A percentile compares a stretch with the other conserved stretches of the same genome.
Conservation (phyloP, 352 stramenopile species). For the Phytopythium sindhum region DNA sequence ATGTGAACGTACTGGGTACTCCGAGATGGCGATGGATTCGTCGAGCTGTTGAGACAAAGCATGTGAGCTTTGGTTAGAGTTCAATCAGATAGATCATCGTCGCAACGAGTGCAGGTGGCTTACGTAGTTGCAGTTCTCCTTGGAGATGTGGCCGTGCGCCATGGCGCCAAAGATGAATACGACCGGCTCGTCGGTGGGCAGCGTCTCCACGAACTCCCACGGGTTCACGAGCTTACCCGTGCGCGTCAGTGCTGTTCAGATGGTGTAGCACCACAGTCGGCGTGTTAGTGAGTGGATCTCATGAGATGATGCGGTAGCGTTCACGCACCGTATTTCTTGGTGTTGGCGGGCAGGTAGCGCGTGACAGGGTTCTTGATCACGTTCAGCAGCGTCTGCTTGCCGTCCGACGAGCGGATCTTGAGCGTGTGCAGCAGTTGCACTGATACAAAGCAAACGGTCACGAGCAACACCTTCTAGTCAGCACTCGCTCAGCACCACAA, state of each 20-base stretch:
- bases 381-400: conserved; percentile 96
- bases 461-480: conserved; percentile 3
- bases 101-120: conserved; percentile 11
- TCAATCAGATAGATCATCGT: conserved; percentile 4
- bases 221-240: conserved; percentile 94
- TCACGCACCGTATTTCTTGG: conserved; percentile 89
- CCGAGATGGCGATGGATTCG: conserved; percentile 96
- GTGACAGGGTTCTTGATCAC: conserved; percentile 99
- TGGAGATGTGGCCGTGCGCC: conserved; percentile 94
- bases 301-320: background rate
- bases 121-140: conserved; percentile 97
- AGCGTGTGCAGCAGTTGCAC: conserved; percentile 99
- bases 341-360: conserved; percentile 95
- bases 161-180: conserved; percentile 99
- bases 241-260: conserved; percentile 79
- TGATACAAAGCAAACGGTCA: conserved; percentile 40
- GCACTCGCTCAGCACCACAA: background rate
- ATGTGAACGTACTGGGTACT: conserved; percentile 88
- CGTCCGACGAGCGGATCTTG: conserved; percentile 98
- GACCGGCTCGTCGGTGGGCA: conserved; percentile 91
- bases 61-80: conserved; percentile 9
- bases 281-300: background rate
- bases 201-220: conserved; percentile 90
- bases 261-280: background rate
- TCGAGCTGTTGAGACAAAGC: conserved; percentile 69